Base-by-base conservation (phyloP, 345 rosid species). In the Noccaea caerulescens region DNA sequence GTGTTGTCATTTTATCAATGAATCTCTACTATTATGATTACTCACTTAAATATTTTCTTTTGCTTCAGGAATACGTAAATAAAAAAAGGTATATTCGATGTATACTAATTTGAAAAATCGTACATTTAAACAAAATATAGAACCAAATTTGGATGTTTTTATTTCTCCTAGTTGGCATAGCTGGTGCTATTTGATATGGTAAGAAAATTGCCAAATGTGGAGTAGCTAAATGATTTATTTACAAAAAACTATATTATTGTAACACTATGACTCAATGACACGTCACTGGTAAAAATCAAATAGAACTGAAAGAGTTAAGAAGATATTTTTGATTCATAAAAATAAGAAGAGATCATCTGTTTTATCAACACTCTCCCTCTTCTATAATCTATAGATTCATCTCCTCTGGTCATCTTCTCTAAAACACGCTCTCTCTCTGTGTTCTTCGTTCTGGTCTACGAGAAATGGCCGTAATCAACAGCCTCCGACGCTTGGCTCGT, bases 401-500 rank as follows among this genome's bases (percentile, higher is more conserved):
- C 59, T 44, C 23, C 43, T 13, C 13, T 51, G 27, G 32, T 62
- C 60, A n/a, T 50, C 44, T 9, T 50, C 44, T 65, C n/a, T 37
- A 1, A 20, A 1, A 20, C 1, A 8, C 43, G 47, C 37, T 47
- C 66, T 36, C 5, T 45, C 63, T 39, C 33, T 67, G 9, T 12
- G 25, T 43, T 27, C 75, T 27, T 23, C 50, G 13, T 30, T 34
- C 30, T 52, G 10, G 13, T 32, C 20, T 1, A 5, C n/a, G 14
- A 30, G 18, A 52, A 30, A 77, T 77, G 80, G 66, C 66, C 7
- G 23, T 67, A 5, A 39, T 67, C 42, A 72, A 72, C 34, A 46
- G 59, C 32, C 74, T 77, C 66, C 73, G 72, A 1, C 77, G 81
- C 57, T 68, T 68, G 43, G 49, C 81, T 2, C 81, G 65, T 36